Conservation (phyloP, 1,139 yeast species). For the Blastobotrys ciferrii region DNA sequence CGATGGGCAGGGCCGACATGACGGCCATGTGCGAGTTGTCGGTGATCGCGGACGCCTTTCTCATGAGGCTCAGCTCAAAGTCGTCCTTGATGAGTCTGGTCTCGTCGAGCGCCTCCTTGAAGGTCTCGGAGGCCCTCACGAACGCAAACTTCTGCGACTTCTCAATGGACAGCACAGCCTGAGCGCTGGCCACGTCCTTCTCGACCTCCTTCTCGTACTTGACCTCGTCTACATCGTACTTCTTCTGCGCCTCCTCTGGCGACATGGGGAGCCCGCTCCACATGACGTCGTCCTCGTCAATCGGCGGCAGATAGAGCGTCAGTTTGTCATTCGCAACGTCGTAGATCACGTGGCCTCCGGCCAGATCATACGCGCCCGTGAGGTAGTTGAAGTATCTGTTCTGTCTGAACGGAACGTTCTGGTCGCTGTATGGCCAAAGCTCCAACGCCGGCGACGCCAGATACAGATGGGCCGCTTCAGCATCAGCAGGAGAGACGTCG, state of each 20-base stretch:
- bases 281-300: conserved; percentile 88
- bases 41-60: conserved; percentile 77
- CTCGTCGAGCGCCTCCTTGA: conserved; percentile 72
- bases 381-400: conserved; percentile 86
- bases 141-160: conserved; percentile 30
- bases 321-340: conserved; percentile 53
- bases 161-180: conserved; percentile 42
- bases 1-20: conserved; percentile 89
- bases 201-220: conserved; percentile 53
- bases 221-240: conserved; percentile 81
- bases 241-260: conserved; percentile 58
- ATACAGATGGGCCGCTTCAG: conserved; percentile 42
- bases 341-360: conserved; percentile 71
- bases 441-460: conserved; percentile 66
- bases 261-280: conserved; percentile 91
- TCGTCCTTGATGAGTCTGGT: conserved; percentile 80
- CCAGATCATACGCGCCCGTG: conserved; percentile 72
- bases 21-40: conserved; percentile 88
- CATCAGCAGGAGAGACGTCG: conserved; percentile 25
- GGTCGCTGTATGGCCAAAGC: conserved; percentile 77
- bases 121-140: conserved; percentile 25
- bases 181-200: conserved; percentile 33
- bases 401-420: conserved; percentile 76
- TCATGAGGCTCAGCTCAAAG: conserved; percentile 72
- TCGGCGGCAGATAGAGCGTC: conserved; percentile 72